phyloP scores from a whole-genome alignment of 441 rosid genomes.

The Biscutella laevigata region DNA sequence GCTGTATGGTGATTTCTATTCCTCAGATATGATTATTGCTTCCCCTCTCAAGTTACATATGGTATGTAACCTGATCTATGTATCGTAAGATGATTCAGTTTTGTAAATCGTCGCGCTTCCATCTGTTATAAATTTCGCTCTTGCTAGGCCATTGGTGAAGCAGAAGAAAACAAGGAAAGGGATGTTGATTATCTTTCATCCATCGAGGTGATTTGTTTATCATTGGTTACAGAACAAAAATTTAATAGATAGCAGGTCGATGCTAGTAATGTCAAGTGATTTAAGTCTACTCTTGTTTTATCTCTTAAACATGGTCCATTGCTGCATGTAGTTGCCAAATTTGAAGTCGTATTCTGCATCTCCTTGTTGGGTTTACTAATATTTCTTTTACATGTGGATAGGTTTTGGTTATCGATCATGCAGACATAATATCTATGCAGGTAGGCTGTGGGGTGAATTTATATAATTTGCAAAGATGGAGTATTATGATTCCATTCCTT shows the following conservation, averaged over 20 bases:
- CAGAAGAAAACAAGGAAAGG: slow-evolving; percentile 51
- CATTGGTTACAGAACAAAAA: slow-evolving; percentile 10
- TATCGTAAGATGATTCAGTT: slow-evolving; percentile 4
- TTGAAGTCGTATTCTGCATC: background rate
- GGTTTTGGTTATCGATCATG: slow-evolving; percentile 90
- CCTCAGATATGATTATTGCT: slow-evolving; percentile 87
- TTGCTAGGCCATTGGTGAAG: slow-evolving; percentile 65
- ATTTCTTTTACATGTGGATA: slow-evolving; percentile 26
- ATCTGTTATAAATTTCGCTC: background rate
- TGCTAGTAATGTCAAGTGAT: background rate
- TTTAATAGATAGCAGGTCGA: background rate
- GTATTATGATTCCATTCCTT: background rate
- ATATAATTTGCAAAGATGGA: slow-evolving; percentile 11
- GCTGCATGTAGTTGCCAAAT: background rate
- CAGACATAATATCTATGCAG: slow-evolving; percentile 93
- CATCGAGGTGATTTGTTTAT: slow-evolving; percentile 56
- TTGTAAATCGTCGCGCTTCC: background rate
- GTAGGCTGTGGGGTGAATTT: slow-evolving; percentile 33
- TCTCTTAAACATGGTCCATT: slow-evolving; percentile 4
- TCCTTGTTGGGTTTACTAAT: slow-evolving; percentile 7
- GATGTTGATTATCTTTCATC: slow-evolving; percentile 89
- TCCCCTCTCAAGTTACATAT: slow-evolving; percentile 68
- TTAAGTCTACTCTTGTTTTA: background rate
- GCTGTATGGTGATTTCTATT: slow-evolving; percentile 76
- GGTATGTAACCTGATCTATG: slow-evolving; percentile 36